Evolutionary conservation across 257 asterid genomes (phyloP), one percentile per base, ranked within the genome.

Genomic region (Solanum arcanum): DNA sequence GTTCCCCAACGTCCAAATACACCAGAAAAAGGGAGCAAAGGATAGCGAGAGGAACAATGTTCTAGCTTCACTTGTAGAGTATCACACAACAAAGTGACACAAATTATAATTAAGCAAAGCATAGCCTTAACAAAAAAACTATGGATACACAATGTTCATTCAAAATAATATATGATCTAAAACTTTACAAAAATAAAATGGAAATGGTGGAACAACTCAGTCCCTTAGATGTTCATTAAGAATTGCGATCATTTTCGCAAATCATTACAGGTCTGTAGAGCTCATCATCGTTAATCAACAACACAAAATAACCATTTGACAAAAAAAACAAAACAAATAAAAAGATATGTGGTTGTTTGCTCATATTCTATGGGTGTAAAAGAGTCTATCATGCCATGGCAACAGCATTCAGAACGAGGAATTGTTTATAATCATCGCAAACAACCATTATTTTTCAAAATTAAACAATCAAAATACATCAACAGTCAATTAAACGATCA

Each of bases 311-410:
- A 39, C 59, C 29, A 23, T 41, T 12, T 21, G n/a, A 16, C 5
- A 33, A 33, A 33, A 33, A 33, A 15, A 5, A 49, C 27, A 1
- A 11, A 11, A 25, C 56, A 7, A 7, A 29, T 13, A 16, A 14
- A 47, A 47, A 49, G 3, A 1, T 16, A 1, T 16, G n/a, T 18
- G 5, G 2, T 44, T 47, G 91, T 90, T 68, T 80, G 95, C 98
- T 94, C 98, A 92, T 93, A 94, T 94, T 94, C 96, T 93, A 93
- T 93, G 96, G 96, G 94, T 93, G 97, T 91, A 82, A 76, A 89
- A 62, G 89, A n/a, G 98, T 94, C 98, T 93, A 72, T 93, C 98
- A 91, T 84, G 95, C 96, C 87, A 90, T 83, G 88, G 90, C 85
- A 87, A 87, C 90, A 84, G 95, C 93, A 66, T 88, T 94, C 95